Conservation (phyloP, 495 filamentous ascomycete genomes). For the Hypoxylon intermedium region DNA sequence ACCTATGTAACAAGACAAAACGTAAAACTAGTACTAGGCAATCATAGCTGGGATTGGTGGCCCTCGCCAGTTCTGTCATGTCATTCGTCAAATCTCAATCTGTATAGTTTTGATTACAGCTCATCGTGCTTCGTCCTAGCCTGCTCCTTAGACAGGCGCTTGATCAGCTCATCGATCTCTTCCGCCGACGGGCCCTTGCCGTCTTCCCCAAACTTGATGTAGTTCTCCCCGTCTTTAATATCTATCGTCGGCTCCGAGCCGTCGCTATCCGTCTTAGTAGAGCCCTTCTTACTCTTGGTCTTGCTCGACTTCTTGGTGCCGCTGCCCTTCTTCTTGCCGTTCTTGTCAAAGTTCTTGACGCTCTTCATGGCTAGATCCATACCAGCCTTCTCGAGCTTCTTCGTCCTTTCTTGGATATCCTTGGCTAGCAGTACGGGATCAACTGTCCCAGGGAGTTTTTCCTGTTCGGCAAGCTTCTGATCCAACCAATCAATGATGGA, state of each 20-base stretch:
- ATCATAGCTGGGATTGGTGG: neutral
- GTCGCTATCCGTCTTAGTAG: slow-evolving; percentile 50
- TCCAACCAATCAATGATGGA: slow-evolving; percentile 69
- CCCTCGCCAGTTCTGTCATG: slow-evolving; percentile 19
- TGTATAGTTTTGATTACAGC: slow-evolving; percentile 47
- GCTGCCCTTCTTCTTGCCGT: slow-evolving; percentile 59
- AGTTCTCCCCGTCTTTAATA: slow-evolving; percentile 33
- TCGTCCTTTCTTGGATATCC: slow-evolving; percentile 67
- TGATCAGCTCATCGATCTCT: slow-evolving; percentile 59
- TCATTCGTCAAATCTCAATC: slow-evolving; percentile 36
- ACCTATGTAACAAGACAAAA: no score
- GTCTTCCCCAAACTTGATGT: slow-evolving; percentile 47
- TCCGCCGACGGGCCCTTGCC: slow-evolving; percentile 51
- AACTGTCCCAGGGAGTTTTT: slow-evolving; percentile 68
- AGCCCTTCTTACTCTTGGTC: slow-evolving; percentile 49
- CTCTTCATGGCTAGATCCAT: slow-evolving; percentile 76
- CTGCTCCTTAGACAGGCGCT: slow-evolving; percentile 50
- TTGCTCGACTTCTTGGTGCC: slow-evolving; percentile 59
- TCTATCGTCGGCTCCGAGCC: slow-evolving; percentile 47
- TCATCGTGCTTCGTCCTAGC: slow-evolving; percentile 55
- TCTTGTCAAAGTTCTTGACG: slow-evolving; percentile 64
- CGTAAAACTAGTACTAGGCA: neutral
- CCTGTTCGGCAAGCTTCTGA: slow-evolving; percentile 69
- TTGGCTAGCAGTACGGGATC: slow-evolving; percentile 73
- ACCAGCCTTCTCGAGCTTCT: slow-evolving; percentile 68